Evolutionary conservation across 2,329 filamentous ascomycete genomes (phyloP), one percentile per base, ranked within the genome.

Genomic region (Didymellaceae sp.): DNA sequence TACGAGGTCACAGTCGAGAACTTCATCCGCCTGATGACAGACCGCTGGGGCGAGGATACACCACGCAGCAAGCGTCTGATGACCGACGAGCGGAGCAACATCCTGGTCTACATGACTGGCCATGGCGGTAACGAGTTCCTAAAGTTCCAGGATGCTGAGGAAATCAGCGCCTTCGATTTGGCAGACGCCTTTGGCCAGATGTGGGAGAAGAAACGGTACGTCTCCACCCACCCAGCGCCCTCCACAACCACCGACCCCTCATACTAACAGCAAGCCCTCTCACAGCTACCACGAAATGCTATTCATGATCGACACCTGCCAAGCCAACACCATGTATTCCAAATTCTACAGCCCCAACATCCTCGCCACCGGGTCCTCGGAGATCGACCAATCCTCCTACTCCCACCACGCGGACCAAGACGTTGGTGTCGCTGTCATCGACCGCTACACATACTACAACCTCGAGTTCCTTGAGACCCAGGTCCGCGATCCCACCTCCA

Each of bases 241-340:
- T 9, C 22, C 16, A 16, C 24, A 22, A 1, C 11, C 9, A 24
- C 31, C 13, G 14, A 32, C 18, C 21, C 14, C 17, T 9, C 24
- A 14, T 16, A 14, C 50, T 56, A 42, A 55, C 40, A 25, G n/a
- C n/a, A n/a, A n/a, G n/a, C n/a, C n/a, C n/a, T 17, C 3, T 18
- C 16, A n/a, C 8, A 89, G 87, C 71, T 99, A 97, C 75, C 90
- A 97, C 73, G 94, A 99, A 75, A 86, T 99, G 62, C 84, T 99
- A 50, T 99, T 99, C 80, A 99, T 99, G 94, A 99, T 99, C 75
- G 94, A 99, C 74, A 99, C 94, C 0, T 99, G 94, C 78, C 94
- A 99, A 77, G 94, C 94, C 46, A 99, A 99, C 74, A 99, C 94
- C 24, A 97, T 99, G 91, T 99, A 96, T 78, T 93, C 87, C 71